Conservation (phyloP, 495 filamentous ascomycete genomes). For the Aspergillus egyptiacus region DNA sequence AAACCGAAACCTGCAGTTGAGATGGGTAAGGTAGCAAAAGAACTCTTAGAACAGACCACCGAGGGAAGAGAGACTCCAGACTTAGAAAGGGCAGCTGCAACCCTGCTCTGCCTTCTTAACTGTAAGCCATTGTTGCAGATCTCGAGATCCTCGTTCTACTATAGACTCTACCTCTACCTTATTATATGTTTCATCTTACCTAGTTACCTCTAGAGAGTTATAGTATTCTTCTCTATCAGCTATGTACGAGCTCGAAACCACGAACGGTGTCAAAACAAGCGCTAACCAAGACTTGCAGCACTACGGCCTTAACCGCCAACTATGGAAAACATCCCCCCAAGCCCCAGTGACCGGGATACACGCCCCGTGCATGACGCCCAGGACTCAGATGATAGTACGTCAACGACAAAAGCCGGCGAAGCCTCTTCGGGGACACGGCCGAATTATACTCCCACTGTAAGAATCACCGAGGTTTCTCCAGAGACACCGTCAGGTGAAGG, state of each 20-base stretch:
- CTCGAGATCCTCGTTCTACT: background rate
- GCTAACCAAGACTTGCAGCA: background rate
- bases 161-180: background rate
- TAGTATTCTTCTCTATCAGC: background rate
- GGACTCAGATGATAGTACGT: too few relatives aligned
- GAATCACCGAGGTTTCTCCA: too few relatives aligned
- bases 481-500: too few relatives aligned
- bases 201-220: background rate
- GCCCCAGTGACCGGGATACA: background rate
- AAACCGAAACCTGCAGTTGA: too few relatives aligned
- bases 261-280: background rate
- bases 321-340: background rate
- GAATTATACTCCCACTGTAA: too few relatives aligned
- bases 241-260: background rate
- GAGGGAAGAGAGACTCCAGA: background rate
- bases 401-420: too few relatives aligned
- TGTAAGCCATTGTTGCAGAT: too few relatives aligned
- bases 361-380: background rate
- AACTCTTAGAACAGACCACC: too few relatives aligned
- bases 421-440: too few relatives aligned
- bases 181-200: background rate
- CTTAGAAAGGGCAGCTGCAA: background rate
- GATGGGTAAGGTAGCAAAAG: too few relatives aligned
- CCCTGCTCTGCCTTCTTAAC: too few relatives aligned
- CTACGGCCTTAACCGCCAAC: background rate